phyloP scores from a whole-genome alignment of 2,329 filamentous ascomycete genomes.

The Teratosphaeria gauchensis region DNA sequence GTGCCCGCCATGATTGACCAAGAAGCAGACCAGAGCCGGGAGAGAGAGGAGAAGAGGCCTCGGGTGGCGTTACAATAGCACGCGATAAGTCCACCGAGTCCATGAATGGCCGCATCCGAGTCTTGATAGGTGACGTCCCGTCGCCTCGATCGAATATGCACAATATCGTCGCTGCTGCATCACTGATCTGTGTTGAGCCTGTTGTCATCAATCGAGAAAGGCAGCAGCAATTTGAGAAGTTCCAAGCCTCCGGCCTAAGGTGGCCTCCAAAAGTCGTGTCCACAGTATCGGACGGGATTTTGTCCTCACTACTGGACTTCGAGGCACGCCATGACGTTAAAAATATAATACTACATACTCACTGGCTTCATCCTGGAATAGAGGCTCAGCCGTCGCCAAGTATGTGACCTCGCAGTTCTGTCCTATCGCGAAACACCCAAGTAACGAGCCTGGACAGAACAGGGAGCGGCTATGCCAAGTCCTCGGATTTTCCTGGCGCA shows the following conservation, averaged over 20 bases:
- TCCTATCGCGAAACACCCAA: not conserved
- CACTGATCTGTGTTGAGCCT: not conserved
- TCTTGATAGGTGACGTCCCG: not conserved
- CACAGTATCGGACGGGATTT: not conserved
- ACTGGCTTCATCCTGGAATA: not conserved
- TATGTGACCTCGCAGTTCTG: not conserved
- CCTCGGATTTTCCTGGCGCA: not conserved
- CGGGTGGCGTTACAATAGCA: not conserved
- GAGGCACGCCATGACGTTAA: not conserved
- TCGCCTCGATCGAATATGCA: not conserved
- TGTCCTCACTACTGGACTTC: not conserved
- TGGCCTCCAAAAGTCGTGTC: not conserved
- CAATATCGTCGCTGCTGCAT: not conserved
- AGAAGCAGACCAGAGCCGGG: not conserved
- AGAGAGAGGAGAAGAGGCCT: not conserved
- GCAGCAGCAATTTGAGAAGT: not conserved
- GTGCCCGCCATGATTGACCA: no score
- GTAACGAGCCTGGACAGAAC: not conserved
- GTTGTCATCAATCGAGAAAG: not conserved
- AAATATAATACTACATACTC: not conserved
- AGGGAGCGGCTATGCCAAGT: not conserved
- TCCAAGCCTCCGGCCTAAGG: not conserved
- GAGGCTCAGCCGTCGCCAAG: not conserved
- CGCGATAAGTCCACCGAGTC: not conserved
- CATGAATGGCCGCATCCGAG: not conserved